A percentile compares a stretch with the other conserved stretches of the same genome.
These are phyloP conservation scores for Daedaleopsis sinensis DNA, from an alignment of 768 basidiomycete genomes.

Conservation along the genomic window DNA sequence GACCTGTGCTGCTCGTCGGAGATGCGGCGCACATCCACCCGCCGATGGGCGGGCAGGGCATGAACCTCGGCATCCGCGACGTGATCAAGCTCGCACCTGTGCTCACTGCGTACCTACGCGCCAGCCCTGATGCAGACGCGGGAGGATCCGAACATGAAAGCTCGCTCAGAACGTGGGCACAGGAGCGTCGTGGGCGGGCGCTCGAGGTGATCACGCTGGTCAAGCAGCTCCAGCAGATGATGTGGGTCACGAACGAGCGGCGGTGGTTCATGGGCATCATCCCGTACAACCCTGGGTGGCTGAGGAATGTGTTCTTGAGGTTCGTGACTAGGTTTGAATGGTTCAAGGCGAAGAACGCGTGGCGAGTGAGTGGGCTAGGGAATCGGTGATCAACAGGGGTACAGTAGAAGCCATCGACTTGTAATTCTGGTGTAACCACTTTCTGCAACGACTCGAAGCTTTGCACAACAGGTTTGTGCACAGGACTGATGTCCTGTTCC, in stretches of 20 bases:
- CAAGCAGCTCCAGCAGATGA: constrained; percentile 35
- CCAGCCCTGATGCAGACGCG: constrained; percentile 1
- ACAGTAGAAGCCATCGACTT: no score
- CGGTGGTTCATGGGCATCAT: constrained; percentile 21
- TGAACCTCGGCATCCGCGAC: constrained; percentile 61
- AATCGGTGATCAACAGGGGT: constrained; percentile 19
- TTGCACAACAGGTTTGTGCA: no score
- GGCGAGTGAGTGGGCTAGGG: constrained; percentile 35
- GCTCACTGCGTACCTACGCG: constrained; percentile 37
- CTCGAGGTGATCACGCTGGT: constrained; percentile 45
- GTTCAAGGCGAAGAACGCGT: constrained; percentile 27
- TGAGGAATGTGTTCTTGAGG: constrained; percentile 32
- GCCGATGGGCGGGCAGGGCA: constrained; percentile 57
- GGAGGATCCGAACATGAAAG: constrained; percentile 30
- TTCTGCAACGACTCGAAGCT: no score
- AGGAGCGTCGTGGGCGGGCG: constrained; percentile 40
- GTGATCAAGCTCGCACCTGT: constrained; percentile 48
- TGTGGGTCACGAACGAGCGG: constrained; percentile 28
- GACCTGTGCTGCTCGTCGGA: constrained; percentile 36
- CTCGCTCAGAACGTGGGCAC: constrained; percentile 39
- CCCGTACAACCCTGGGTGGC: constrained; percentile 29
- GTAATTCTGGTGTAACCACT: no score
- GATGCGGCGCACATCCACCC: constrained; percentile 59
- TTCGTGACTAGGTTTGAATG: constrained; percentile 22
- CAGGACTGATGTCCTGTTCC: no score